Percentiles rank a stretch among this genome's conserved stretches.
phyloP scores from a whole-genome alignment of 345 rosid genomes.

The Firmiana major region DNA sequence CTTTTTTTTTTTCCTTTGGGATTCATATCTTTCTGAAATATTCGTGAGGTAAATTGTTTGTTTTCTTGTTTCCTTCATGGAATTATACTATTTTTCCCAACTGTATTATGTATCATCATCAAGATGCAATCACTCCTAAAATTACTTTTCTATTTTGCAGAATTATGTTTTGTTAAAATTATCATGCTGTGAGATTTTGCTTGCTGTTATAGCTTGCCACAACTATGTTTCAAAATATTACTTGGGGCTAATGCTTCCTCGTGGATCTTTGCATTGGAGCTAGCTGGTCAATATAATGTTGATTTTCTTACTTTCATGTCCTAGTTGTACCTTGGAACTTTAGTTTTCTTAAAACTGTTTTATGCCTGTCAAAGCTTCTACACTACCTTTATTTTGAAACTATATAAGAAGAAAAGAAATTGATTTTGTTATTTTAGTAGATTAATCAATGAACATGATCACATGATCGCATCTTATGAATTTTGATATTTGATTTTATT shows the following conservation, averaged over 20 bases:
- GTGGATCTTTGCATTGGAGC: background rate
- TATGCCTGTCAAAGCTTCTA: background rate
- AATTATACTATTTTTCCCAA: background rate
- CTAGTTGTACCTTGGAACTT: background rate
- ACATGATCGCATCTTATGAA: constrained; percentile 1
- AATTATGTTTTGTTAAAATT: background rate
- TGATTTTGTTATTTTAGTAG: background rate
- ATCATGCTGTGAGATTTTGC: background rate
- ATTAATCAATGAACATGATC: background rate
- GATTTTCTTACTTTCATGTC: background rate
- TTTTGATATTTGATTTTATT: constrained; percentile 7
- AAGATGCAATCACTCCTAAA: background rate
- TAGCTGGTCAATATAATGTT: background rate
- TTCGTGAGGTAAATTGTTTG: background rate
- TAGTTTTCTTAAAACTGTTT: background rate
- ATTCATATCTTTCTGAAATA: background rate
- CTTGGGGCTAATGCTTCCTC: constrained; percentile 38
- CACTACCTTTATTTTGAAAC: background rate
- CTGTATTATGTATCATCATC: background rate
- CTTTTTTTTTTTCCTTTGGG: background rate
- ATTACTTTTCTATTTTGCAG: background rate
- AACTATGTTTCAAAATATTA: constrained; percentile 36
- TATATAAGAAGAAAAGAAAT: background rate
- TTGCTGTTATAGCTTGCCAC: background rate
- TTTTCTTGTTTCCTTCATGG: background rate